phyloP scores from a whole-genome alignment of 495 filamentous ascomycete species.

The Pyrenula aspistea region DNA sequence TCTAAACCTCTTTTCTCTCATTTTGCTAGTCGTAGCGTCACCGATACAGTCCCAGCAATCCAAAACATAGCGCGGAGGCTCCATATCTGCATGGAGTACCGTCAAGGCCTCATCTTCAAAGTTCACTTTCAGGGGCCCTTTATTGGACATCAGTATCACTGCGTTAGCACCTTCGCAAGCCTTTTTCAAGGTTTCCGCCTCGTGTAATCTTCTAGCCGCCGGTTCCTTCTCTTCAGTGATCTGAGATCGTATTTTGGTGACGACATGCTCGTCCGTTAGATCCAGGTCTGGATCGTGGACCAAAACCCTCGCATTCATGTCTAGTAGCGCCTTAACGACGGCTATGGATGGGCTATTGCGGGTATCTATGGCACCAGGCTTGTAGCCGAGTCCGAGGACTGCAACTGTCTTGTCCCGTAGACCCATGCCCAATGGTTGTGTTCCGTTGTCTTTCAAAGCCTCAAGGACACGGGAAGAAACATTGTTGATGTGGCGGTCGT shows the following conservation, averaged over 20 bases:
- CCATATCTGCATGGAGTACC: too few species aligned
- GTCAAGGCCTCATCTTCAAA: too few species aligned
- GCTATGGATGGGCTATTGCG: slow-evolving; percentile 60
- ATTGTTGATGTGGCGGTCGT: slow-evolving; percentile 60
- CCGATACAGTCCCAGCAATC: too few species aligned
- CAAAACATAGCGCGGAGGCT: too few species aligned
- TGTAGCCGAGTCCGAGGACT: slow-evolving; percentile 69
- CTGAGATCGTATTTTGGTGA: slow-evolving; percentile 4
- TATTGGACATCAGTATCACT: slow-evolving; percentile 24
- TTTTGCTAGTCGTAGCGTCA: too few species aligned
- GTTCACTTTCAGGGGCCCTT: too few species aligned
- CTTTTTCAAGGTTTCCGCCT: slow-evolving; percentile 23
- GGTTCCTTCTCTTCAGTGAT: neutral
- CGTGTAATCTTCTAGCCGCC: slow-evolving; percentile 11
- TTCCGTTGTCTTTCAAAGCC: too few species aligned
- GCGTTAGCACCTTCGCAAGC: slow-evolving; percentile 26
- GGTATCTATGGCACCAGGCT: slow-evolving; percentile 70
- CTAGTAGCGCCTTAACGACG: slow-evolving; percentile 50
- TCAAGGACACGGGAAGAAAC: too few species aligned
- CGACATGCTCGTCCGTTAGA: slow-evolving; percentile 29
- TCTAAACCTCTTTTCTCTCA: too few species aligned
- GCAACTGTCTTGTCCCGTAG: slow-evolving; percentile 62
- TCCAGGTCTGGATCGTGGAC: slow-evolving; percentile 47
- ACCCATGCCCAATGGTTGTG: slow-evolving; percentile 54
- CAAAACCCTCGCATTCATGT: slow-evolving; percentile 53